Conservation (phyloP, 179 eudicot genomes). For the Drosera spatulata region DNA sequence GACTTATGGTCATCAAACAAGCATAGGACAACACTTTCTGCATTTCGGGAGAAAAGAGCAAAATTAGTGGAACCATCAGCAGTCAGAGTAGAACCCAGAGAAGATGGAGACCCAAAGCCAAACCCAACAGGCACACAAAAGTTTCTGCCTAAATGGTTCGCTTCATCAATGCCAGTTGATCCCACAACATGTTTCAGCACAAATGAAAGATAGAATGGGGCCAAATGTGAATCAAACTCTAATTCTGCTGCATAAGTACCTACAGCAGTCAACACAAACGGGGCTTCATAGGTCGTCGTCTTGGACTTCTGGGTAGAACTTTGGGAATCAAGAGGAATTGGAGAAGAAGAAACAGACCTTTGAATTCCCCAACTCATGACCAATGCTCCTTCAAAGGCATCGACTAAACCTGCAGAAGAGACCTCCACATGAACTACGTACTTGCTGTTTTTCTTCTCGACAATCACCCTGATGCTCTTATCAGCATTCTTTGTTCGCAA, state of each 20-base stretch:
- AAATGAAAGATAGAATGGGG: slow-evolving; percentile 78
- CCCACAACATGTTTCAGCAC: slow-evolving; percentile 29
- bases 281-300: slow-evolving; percentile 30
- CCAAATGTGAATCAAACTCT: slow-evolving; percentile 51
- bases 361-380: slow-evolving; percentile 70
- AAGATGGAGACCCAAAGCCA: slow-evolving; percentile 63
- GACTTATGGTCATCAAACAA: slow-evolving; percentile 40
- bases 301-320: slow-evolving; percentile 19
- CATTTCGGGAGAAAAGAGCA: slow-evolving; percentile 60
- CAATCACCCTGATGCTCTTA: slow-evolving; percentile 51
- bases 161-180: slow-evolving; percentile 23
- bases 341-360: slow-evolving; percentile 62
- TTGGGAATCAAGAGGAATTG: slow-evolving; percentile 43
- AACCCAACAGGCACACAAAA: slow-evolving; percentile 87
- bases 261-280: slow-evolving; percentile 27
- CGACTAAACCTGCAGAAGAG: slow-evolving; percentile 22
- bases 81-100: slow-evolving; percentile 57
- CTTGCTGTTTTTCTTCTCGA: slow-evolving; percentile 33
- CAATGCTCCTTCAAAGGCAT: slow-evolving; percentile 21
- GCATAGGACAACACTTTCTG: slow-evolving; percentile 55
- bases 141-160: slow-evolving; percentile 44
- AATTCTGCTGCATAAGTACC: slow-evolving; percentile 44
- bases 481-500: slow-evolving; percentile 60
- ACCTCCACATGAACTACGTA: slow-evolving; percentile 58
- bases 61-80: slow-evolving; percentile 66